Evolutionary conservation across 768 basidiomycete genomes (phyloP), one percentile per base, ranked within the genome.

Genomic region (Psilocybe sp.): DNA sequence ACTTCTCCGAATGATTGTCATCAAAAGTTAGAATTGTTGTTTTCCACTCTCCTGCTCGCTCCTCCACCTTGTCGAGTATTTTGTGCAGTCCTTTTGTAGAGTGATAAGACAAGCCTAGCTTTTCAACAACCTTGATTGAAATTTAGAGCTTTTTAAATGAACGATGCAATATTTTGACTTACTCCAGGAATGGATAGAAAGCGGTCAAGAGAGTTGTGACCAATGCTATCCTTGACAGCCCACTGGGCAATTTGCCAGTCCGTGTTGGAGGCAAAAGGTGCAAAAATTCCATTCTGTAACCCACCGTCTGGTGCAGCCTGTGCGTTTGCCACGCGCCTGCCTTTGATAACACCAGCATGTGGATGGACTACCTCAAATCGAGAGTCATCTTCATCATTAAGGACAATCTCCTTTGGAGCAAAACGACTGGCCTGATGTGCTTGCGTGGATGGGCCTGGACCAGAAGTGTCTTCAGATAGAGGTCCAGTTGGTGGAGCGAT

Each of bases 201-300:
- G 6, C 53, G 19, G 41, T 64, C 55, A 39, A 64, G 60, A 1
- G 62, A 49, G 15, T 56, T 63, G 4, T 62, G 56, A 0, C 65
- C 56, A 3, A 56, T 53, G 1, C 59, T 60, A 19, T 63, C 58
- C n/a, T 53, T 57, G 1, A 63, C 46, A 2, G 60, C 63, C 65
- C 65, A 66, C 41, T 53, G 44, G 0, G 61, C 62, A 31, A 64
- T 50, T 28, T 44, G 32, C 62, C 62, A 66, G 34, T 66, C 60
- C 3, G 62, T 44, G 18, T 63, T 52, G 2, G 58, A 62, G 3
- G 52, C 48, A 23, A 66, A 66, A 0, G 65, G 64, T 0, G 46
- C 39, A 47, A 20, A 57, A 8, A 41, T 32, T 34, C 14, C 42
- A 42, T 5, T 13, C 7, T 28, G 4, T 7, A 4, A n/a, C n/a